phyloP scores from a whole-genome alignment of 192 early-diverging fungal species.

The Gigaspora rosea region DNA sequence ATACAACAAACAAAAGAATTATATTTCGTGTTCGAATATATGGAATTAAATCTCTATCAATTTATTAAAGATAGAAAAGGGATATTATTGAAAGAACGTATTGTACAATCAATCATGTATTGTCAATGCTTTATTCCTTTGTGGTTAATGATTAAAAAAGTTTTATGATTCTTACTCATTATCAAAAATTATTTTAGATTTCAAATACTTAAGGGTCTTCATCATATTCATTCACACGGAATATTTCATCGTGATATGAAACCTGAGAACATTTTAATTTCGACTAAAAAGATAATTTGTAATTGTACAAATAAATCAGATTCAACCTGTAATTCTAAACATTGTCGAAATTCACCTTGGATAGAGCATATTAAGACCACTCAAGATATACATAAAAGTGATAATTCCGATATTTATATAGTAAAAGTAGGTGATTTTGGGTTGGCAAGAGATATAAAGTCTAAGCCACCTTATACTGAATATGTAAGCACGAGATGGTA shows the following conservation, averaged over 20 bases:
- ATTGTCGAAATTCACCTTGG: background rate
- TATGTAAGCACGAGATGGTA: conserved; percentile 98
- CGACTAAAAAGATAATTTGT: conserved; percentile 40
- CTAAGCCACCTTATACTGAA: conserved; percentile 89
- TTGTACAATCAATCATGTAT: conserved; percentile 80
- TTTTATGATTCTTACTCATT: background rate
- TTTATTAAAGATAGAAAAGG: conserved; percentile 77
- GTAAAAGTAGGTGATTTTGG: conserved; percentile 98
- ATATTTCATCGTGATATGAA: conserved; percentile 98
- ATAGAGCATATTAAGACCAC: background rate
- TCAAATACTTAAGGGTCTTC: conserved; percentile 85
- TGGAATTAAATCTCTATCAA: conserved; percentile 96
- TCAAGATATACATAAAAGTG: conserved; percentile 35
- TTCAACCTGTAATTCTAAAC: background rate
- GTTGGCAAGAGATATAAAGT: conserved; percentile 86
- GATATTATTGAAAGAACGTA: conserved; percentile 57
- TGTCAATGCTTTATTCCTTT: conserved; percentile 26
- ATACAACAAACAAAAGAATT: conserved; percentile 77
- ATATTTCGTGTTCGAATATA: conserved; percentile 93
- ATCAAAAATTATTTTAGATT: conserved; percentile 50
- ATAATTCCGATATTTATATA: conserved; percentile 39
- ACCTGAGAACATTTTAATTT: conserved; percentile 92
- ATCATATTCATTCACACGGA: conserved; percentile 90
- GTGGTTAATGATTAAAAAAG: background rate
- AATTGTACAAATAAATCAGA: background rate